Evolutionary conservation across 2,329 filamentous ascomycete species (phyloP), one percentile per base, ranked within the genome.

Genomic region (Cordyceps sp.): DNA sequence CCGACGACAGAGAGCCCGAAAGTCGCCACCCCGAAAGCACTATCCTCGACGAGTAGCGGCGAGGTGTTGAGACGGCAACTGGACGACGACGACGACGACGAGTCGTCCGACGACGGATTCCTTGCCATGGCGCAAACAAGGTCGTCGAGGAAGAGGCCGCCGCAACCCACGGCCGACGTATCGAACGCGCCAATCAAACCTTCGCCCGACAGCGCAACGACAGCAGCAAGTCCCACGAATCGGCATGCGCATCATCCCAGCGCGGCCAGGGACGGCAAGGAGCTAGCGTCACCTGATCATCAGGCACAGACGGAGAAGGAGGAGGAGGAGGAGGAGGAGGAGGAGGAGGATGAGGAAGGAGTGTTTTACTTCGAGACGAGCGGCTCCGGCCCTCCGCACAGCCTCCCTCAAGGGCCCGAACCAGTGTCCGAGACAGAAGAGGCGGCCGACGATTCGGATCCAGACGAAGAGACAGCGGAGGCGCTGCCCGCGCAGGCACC

Each of bases 361-460:
- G 43, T 66, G 39, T 66, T 66, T 37, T 46, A 58, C 5, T 66
- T 66, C 33, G 63, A 66, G 31, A 41, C 43, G 10, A 50, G 47
- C 12, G 50, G 52, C 2, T 41, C 52, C 9, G 50, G 44, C 28
- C 45, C 49, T n/a, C 41, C 47, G 12, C 45, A 13, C 48, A 40
- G 15, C 40, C 41, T 17, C 7, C 7, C 12, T 23, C 21, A 14
- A 21, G 4, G 17, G 10, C 10, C 10, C 6, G 20, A 17, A 15
- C 17, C 15, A n/a, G 9, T 4, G 16, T 29, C 27, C 17, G 14
- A 13, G 17, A 29, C 16, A n/a, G 27, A 28, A 15, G 25, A 22
- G 19, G 18, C 16, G 19, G n/a, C 14, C 10, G 49, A 47, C 1
- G 46, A 34, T 24, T 31, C 36, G 10, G 33, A n/a, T n/a, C n/a